Evolutionary conservation across 768 basidiomycete genomes (phyloP).

Genomic region (Fomitopsis pulvina): DNA sequence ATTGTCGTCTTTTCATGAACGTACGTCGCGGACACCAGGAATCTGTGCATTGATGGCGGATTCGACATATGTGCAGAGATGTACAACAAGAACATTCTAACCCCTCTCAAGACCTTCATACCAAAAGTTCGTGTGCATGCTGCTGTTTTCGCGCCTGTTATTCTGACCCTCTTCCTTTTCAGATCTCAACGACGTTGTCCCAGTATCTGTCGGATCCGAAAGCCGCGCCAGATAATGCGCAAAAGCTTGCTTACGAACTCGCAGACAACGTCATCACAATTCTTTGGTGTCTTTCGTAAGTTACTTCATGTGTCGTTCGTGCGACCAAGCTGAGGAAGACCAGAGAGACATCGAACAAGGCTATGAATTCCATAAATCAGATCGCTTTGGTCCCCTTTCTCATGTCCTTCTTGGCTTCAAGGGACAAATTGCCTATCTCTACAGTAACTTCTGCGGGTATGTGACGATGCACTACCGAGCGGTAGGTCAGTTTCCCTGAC

Average conservation of each 20-base stretch:
- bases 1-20: not conserved
- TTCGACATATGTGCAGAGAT: conserved; percentile 95
- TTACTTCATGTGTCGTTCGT: conserved; percentile 14
- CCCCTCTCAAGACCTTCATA: conserved; percentile 67
- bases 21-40: conserved; percentile 40
- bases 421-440: conserved; percentile 58
- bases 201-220: conserved; percentile 58
- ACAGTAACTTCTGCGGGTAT: conserved; percentile 79
- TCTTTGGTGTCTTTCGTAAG: conserved; percentile 93
- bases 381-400: conserved; percentile 76
- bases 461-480: conserved; percentile 11
- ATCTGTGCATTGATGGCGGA: conserved; percentile 91
- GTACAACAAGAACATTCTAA: conserved; percentile 92
- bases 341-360: conserved; percentile 92
- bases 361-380: conserved; percentile 79
- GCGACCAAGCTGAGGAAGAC: conserved; percentile 18
- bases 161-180: not conserved
- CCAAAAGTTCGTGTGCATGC: conserved; percentile 53
- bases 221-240: conserved; percentile 59
- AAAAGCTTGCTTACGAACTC: conserved; percentile 77
- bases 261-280: conserved; percentile 91
- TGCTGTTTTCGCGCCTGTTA: not conserved
- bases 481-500: no score
- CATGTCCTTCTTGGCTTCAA: conserved; percentile 79
- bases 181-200: conserved; percentile 73